Evolutionary conservation across 2,329 filamentous ascomycete genomes (phyloP).

Genomic region (Fusarium ramigenum): DNA sequence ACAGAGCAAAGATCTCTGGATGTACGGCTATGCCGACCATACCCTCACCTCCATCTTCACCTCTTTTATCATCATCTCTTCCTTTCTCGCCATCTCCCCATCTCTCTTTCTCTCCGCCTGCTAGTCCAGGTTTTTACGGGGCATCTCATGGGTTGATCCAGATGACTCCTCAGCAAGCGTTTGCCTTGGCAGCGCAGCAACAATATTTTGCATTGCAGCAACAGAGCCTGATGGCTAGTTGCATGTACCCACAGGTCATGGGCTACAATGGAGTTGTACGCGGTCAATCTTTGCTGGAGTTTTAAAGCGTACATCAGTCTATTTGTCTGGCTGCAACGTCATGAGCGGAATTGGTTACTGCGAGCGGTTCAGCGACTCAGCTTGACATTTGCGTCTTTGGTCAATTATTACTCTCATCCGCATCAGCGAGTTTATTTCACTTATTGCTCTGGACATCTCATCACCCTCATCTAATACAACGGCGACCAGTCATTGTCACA

Average conservation of each 20-base stretch:
- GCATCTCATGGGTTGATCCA: neutral
- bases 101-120: neutral
- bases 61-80: neutral
- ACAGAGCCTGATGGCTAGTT: neutral
- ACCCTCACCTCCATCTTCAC: neutral
- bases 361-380: no score
- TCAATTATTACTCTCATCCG: no score
- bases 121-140: neutral
- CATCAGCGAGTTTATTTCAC: no score
- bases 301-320: neutral
- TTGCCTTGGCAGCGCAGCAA: neutral
- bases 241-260: neutral
- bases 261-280: neutral
- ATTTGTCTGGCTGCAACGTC: no score
- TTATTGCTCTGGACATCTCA: no score
- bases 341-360: neutral
- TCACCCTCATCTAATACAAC: no score
- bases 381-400: no score
- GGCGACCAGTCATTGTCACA: no score
- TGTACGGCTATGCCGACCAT: neutral
- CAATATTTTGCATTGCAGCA: neutral
- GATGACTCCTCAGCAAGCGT: neutral
- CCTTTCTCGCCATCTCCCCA: neutral
- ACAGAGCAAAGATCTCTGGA: neutral
- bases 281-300: neutral